Conservation (phyloP, 345 rosid species). For the Syzygium oleosum region DNA sequence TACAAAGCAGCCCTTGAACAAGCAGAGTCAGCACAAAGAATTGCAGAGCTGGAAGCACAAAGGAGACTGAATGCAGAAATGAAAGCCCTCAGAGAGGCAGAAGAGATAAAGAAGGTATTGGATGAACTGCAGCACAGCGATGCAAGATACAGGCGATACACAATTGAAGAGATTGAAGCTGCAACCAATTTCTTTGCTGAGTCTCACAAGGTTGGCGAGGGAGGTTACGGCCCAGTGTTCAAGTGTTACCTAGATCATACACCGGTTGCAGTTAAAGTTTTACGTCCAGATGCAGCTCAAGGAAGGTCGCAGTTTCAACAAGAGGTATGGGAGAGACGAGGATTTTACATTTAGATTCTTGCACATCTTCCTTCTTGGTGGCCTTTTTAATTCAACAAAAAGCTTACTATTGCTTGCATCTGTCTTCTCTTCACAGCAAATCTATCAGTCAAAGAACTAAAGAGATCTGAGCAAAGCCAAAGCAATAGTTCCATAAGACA, state of each 20-base stretch:
- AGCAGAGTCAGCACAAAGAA: constrained; percentile 56
- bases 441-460: neutral
- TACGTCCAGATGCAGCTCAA: constrained; percentile 89
- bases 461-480: neutral
- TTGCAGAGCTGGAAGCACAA: constrained; percentile 54
- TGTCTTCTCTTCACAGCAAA: neutral
- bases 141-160: constrained; percentile 64
- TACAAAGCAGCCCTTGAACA: constrained; percentile 60
- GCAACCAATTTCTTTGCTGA: constrained; percentile 60
- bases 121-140: constrained; percentile 17
- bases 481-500: neutral
- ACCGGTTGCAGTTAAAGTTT: constrained; percentile 79
- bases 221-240: constrained; percentile 93
- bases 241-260: constrained; percentile 80
- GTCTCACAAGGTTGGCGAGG: constrained; percentile 77
- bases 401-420: neutral
- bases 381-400: neutral
- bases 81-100: constrained; percentile 49
- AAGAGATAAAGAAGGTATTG: constrained; percentile 22
- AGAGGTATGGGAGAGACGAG: constrained; percentile 44
- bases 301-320: constrained; percentile 80
- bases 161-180: constrained; percentile 66
- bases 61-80: constrained; percentile 41
- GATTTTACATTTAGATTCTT: neutral
- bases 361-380: neutral